Conservation (phyloP, 1,139 yeast genomes). For the Magnusiomyces paraingens region DNA sequence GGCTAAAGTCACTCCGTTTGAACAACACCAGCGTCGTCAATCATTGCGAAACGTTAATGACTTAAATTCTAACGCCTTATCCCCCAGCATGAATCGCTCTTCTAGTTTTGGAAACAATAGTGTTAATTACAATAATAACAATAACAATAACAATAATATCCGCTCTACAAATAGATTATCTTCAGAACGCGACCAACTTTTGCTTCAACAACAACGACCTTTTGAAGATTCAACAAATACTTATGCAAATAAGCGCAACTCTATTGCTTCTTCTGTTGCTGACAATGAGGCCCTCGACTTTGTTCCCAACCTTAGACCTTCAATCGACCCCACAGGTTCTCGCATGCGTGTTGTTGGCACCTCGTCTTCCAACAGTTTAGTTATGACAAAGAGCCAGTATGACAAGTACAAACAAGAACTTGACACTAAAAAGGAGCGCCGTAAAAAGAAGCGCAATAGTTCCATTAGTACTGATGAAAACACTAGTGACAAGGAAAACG, state of each 20-base stretch:
- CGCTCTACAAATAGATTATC: conserved; percentile 1
- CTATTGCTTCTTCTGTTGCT: background rate
- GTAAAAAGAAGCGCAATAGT: background rate
- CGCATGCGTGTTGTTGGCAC: conserved; percentile 12
- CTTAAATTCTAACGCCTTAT: too few relatives aligned
- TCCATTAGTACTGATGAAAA: background rate
- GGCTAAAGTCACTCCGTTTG: conserved; percentile 15
- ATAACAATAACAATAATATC: too few relatives aligned
- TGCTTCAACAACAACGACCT: background rate
- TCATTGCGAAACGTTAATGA: too few relatives aligned
- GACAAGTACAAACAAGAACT: conserved; percentile 10
- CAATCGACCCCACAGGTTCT: conserved; percentile 15
- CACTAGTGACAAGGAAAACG: conserved; percentile 8
- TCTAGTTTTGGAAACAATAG: background rate
- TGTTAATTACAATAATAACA: background rate
- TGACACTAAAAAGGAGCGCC: conserved; percentile 3
- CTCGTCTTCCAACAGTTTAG: conserved; percentile 13
- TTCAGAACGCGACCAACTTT: conserved; percentile 1
- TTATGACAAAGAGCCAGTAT: conserved; percentile 17
- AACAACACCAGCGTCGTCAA: conserved; percentile 1
- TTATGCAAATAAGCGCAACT: too few relatives aligned
- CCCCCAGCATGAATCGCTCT: too few relatives aligned
- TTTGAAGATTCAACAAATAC: background rate
- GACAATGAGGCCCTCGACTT: conserved; percentile 14
- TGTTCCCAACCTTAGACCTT: conserved; percentile 15